These are phyloP conservation scores for Peribolospora baueri DNA, from an alignment of 768 basidiomycete genomes.

Conservation along the genomic window DNA sequence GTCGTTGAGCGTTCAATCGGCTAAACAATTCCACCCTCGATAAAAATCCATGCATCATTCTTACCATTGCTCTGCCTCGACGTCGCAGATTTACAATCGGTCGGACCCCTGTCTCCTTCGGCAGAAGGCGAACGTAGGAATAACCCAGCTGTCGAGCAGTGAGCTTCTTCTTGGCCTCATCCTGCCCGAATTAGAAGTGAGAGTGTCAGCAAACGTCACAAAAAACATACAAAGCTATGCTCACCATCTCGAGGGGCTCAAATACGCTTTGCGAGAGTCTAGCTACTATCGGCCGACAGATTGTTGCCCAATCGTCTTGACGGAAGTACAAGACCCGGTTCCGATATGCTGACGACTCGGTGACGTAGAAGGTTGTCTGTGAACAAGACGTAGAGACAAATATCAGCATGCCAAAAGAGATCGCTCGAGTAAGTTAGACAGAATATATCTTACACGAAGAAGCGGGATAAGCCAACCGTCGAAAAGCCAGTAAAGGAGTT, in stretches of 20 bases:
- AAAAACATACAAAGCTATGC: neutral
- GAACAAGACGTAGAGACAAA: neutral
- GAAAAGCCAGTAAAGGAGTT: constrained; percentile 87
- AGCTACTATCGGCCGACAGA: constrained; percentile 59
- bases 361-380: constrained; percentile 80
- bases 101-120: constrained; percentile 82
- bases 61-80: constrained; percentile 10
- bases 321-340: constrained; percentile 73
- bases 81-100: constrained; percentile 75
- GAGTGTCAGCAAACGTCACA: neutral
- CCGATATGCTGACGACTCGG: constrained; percentile 63
- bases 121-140: constrained; percentile 65
- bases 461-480: constrained; percentile 59
- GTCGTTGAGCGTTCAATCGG: neutral
- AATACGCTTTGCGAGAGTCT: constrained; percentile 49
- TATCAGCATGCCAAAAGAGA: neutral
- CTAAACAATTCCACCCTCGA: constrained; percentile 14
- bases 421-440: neutral
- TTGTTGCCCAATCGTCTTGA: constrained; percentile 72
- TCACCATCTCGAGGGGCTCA: constrained; percentile 40
- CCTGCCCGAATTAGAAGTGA: constrained; percentile 20
- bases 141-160: constrained; percentile 52
- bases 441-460: constrained; percentile 33
- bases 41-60: constrained; percentile 22
- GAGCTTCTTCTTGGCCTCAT: constrained; percentile 39